phyloP scores from a whole-genome alignment of 352 stramenopile species.

The Globisporangium sylvaticum region DNA sequence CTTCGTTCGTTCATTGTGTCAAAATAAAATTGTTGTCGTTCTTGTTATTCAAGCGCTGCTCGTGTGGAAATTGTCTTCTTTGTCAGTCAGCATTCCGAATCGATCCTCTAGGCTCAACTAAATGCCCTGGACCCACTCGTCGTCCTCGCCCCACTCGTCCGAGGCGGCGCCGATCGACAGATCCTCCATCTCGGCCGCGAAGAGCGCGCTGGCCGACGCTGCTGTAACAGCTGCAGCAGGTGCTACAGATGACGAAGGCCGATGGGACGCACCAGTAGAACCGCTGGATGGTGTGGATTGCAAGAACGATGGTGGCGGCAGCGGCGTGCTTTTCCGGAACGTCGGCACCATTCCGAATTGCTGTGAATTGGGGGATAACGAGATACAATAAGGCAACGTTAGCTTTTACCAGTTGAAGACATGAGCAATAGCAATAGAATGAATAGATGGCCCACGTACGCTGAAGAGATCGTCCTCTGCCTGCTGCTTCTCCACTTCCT shows the following conservation, averaged over 20 bases:
- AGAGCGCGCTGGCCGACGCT: conserved; percentile 44
- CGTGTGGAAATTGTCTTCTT: background rate
- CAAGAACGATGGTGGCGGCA: conserved; percentile 23
- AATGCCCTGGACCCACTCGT: conserved; percentile 79
- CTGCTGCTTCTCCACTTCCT: conserved; percentile 31
- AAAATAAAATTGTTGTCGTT: background rate
- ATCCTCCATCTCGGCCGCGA: conserved; percentile 69
- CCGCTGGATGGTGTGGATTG: conserved; percentile 11
- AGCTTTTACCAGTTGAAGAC: background rate
- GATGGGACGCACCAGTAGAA: conserved; percentile 16
- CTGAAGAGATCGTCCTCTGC: conserved; percentile 73
- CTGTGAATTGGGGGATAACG: conserved; percentile 18
- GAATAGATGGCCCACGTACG: conserved; percentile 36
- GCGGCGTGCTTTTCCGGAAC: conserved; percentile 62
- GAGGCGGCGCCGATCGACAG: conserved; percentile 31
- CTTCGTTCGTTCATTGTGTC: background rate
- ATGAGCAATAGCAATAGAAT: background rate
- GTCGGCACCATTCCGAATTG: conserved; percentile 84
- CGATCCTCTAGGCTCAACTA: conserved; percentile 15
- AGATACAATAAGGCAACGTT: background rate
- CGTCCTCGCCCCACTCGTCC: conserved; percentile 74
- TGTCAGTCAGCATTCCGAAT: background rate
- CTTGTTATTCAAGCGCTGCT: background rate
- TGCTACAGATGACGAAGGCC: conserved; percentile 13
- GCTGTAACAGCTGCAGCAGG: conserved; percentile 9